Evolutionary conservation across 352 stramenopile genomes (phyloP).

Genomic region (Globisporangium apiculatum): DNA sequence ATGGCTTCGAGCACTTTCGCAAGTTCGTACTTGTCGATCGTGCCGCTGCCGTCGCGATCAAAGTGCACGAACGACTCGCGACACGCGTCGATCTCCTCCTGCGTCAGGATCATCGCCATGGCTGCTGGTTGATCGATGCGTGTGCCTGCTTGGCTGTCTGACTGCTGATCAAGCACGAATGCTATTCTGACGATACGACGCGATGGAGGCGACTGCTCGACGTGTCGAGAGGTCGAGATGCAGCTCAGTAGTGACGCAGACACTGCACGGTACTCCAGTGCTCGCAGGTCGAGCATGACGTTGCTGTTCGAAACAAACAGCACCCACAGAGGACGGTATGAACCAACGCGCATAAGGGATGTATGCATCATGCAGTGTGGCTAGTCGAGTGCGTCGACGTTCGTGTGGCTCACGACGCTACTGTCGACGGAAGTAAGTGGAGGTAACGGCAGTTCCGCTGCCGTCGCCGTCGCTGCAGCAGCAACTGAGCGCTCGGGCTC

Average conservation of each 20-base stretch:
- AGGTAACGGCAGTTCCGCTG: background rate
- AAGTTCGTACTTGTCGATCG: slow-evolving; percentile 94
- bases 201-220: too few species aligned
- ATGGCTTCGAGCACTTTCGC: slow-evolving; percentile 95
- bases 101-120: slow-evolving; percentile 85
- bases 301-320: too few species aligned
- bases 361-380: background rate
- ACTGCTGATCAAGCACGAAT: background rate
- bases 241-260: too few species aligned
- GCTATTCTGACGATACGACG: too few species aligned
- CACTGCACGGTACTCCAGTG: too few species aligned
- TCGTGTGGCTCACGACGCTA: slow-evolving; percentile 17
- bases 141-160: background rate
- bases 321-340: too few species aligned
- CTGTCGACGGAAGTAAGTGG: background rate
- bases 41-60: slow-evolving; percentile 93
- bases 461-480: background rate
- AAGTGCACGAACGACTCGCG: slow-evolving; percentile 96
- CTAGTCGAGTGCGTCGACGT: slow-evolving; percentile 52
- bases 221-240: too few species aligned
- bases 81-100: slow-evolving; percentile 95
- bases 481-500: background rate
- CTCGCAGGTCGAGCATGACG: too few species aligned
- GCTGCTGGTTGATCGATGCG: background rate
- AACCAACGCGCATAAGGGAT: too few species aligned